Percentiles rank a stretch among this genome's conserved stretches.
Evolutionary conservation across 1,139 yeast species (phyloP).

Genomic region (Suhomyces guaymorum): DNA sequence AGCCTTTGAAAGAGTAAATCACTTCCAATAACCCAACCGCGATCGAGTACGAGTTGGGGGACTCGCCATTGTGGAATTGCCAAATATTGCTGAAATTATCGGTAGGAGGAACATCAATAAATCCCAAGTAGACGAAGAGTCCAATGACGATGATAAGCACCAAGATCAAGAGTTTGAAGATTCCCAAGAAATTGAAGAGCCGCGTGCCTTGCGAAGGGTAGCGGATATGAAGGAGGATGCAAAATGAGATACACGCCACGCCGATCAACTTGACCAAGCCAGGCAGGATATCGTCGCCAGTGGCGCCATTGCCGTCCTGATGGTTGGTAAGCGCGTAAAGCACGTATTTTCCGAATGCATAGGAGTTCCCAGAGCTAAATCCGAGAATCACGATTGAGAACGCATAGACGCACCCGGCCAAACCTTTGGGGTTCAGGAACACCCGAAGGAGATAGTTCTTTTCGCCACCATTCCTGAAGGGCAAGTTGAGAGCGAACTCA

Average conservation of each 20-base stretch:
- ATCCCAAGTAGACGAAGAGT: conserved; percentile 26
- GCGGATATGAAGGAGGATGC: conserved; percentile 40
- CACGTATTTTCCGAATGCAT: conserved; percentile 52
- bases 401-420: conserved; percentile 46
- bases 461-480: conserved; percentile 51
- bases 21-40: conserved; percentile 46
- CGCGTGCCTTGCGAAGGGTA: conserved; percentile 45
- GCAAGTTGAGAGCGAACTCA: conserved; percentile 50
- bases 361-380: conserved; percentile 52
- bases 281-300: conserved; percentile 15
- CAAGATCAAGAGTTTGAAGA: conserved; percentile 43
- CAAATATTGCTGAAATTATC: conserved; percentile 33
- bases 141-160: conserved; percentile 44
- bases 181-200: conserved; percentile 46
- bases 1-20: conserved; percentile 42
- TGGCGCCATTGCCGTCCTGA: conserved; percentile 21
- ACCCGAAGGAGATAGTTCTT: conserved; percentile 50
- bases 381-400: conserved; percentile 51
- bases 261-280: conserved; percentile 41
- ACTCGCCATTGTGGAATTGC: conserved; percentile 22
- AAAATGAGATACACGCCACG: conserved; percentile 43
- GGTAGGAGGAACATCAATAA: conserved; percentile 27
- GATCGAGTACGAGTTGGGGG: conserved; percentile 31
- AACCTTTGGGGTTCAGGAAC: conserved; percentile 36
- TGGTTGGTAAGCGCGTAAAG: conserved; percentile 37